A percentile compares a stretch with the other conserved stretches of the same genome.
Evolutionary conservation across 805 yeast genomes (phyloP).

Genomic region (Wickerhamiella siamensis): DNA sequence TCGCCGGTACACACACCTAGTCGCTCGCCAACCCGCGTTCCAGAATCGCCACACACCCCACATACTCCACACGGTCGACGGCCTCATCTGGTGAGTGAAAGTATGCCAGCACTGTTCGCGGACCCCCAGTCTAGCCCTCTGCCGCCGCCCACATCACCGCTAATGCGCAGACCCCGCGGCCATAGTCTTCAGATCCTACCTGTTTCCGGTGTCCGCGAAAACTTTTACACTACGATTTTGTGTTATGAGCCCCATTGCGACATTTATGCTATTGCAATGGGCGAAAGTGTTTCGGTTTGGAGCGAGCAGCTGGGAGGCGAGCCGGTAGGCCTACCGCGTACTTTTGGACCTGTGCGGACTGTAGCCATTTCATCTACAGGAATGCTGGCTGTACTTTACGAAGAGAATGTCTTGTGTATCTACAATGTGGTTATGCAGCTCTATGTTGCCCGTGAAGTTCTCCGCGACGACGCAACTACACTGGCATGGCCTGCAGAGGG

Average conservation of each 20-base stretch:
- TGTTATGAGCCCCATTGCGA: neutral
- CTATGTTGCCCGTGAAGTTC: neutral
- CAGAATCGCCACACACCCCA: too few relatives aligned
- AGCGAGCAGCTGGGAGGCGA: neutral
- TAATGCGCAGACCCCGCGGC: neutral
- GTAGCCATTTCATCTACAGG: neutral
- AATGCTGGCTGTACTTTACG: neutral
- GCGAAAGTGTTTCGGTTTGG: neutral
- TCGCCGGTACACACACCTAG: too few relatives aligned
- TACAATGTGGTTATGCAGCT: neutral
- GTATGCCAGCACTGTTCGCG: neutral
- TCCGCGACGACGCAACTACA: neutral
- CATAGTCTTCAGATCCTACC: neutral
- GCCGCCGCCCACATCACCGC: neutral
- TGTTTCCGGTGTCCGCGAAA: neutral
- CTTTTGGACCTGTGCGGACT: neutral
- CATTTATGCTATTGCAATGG: neutral
- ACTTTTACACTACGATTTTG: slow-evolving; percentile 1
- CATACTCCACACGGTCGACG: too few relatives aligned
- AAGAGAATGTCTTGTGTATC: neutral
- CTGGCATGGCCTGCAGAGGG: neutral
- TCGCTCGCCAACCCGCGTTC: too few relatives aligned
- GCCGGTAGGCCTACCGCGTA: neutral
- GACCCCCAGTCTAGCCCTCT: neutral
- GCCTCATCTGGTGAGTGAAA: too few relatives aligned